Base-by-base conservation (phyloP, 1,284 basidiomycete species). In the Austroboletus niveus region DNA sequence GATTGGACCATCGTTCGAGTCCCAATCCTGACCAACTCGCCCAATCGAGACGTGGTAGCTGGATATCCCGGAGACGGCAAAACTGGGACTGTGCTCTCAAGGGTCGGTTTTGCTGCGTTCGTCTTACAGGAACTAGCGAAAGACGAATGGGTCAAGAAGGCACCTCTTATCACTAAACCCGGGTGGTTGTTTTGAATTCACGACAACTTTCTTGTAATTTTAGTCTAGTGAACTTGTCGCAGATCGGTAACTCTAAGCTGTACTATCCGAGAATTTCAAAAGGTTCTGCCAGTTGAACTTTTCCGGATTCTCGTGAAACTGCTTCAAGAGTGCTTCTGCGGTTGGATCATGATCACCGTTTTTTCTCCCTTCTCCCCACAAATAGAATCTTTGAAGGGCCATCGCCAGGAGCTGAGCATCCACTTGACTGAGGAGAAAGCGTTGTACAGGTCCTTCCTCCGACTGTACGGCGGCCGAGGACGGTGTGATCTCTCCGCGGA, bases 401-500 rank as follows among this genome's bases (percentile, higher is more conserved):
- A 93, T 75, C 1, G 87, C 80, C 42, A 98, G 78, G 36, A 89
- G 62, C 59, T 95, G 92, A 0, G 92, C 91, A 58, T 94, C 91
- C 53, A 83, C 77, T 66, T 94, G 89, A 51, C 73, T 78, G 39
- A 96, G 70, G 65, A 93, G 70, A 63, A 79, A 91, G 41, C 77
- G 58, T 55, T 69, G 22, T 24, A 5, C 22, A 24, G 5, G 22
- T 24, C 22, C 62, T 36, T 57, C 51, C 31, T 52, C 56, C 48
- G 49, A 20, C 34, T 36, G 48, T 24, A 47, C 54, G 55, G 61
- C 65, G 44, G 70, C 62, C 44, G 66, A 70, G 3, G 79, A 73
- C 1, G 89, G 84, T 0, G 93, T 93, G 56, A 98, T 87, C 69
- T 98, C 96, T 17, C 96, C 97, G 35, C 94, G 81, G 72, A 98